These are phyloP conservation scores for Auriscalpium microsporum DNA, from an alignment of 768 basidiomycete genomes.

Conservation along the genomic window DNA sequence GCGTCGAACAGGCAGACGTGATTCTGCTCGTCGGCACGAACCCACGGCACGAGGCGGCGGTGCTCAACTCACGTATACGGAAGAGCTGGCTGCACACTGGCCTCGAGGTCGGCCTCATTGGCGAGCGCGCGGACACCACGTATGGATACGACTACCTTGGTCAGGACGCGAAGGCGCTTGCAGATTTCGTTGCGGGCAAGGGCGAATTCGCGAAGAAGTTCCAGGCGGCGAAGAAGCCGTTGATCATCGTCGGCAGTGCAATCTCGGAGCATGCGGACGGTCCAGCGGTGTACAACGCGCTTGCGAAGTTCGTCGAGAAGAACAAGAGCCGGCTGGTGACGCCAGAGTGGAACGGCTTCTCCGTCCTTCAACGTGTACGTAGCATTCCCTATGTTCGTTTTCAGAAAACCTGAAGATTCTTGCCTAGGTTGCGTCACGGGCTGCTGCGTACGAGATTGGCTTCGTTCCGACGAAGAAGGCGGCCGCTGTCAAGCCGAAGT, in stretches of 20 bases:
- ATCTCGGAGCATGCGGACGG: conserved; percentile 82
- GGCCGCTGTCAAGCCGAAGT: conserved; percentile 73
- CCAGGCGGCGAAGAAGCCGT: conserved; percentile 79
- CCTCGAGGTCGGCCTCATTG: conserved; percentile 83
- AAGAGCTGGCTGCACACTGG: conserved; percentile 88
- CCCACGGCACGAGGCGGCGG: conserved; percentile 94
- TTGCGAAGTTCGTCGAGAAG: conserved; percentile 72
- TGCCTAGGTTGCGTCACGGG: conserved; percentile 74
- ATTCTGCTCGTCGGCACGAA: conserved; percentile 95
- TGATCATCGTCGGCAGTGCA: conserved; percentile 90
- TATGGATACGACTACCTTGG: conserved; percentile 95
- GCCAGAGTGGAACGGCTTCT: conserved; percentile 94
- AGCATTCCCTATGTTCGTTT: neutral
- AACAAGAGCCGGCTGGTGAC: conserved; percentile 72
- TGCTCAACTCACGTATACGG: conserved; percentile 93
- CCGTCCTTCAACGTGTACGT: conserved; percentile 81
- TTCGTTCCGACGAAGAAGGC: conserved; percentile 83
- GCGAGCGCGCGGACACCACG: conserved; percentile 83
- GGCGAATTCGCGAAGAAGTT: conserved; percentile 78
- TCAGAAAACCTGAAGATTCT: neutral
- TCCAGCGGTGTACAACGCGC: conserved; percentile 61
- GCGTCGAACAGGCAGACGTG: conserved; percentile 83
- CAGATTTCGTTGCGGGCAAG: conserved; percentile 72
- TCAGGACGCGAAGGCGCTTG: conserved; percentile 60
- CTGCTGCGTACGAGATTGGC: conserved; percentile 92